A percentile compares a stretch with the other conserved stretches of the same genome.
Evolutionary conservation across 1,139 yeast species (phyloP).

Genomic region (Diutina pseudorugosa): DNA sequence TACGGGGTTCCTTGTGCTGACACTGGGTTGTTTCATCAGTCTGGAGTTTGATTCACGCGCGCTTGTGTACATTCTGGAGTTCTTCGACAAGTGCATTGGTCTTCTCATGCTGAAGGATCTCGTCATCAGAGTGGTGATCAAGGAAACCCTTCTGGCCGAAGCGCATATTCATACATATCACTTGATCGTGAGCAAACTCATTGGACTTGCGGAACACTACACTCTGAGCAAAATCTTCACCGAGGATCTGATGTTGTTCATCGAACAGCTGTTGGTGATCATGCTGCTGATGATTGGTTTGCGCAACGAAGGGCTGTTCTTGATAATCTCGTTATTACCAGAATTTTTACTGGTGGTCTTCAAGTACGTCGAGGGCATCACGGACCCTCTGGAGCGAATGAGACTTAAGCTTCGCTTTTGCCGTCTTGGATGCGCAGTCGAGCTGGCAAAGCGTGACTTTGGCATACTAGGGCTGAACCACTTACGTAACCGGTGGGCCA

Average conservation of each 20-base stretch:
- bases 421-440: constrained; percentile 39
- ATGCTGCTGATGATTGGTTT: constrained; percentile 25
- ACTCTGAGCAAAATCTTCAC: constrained; percentile 15
- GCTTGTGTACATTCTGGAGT: constrained; percentile 20
- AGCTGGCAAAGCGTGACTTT: constrained; percentile 22
- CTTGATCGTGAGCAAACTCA: constrained; percentile 22
- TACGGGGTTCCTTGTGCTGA: constrained; percentile 37
- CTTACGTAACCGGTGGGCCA: constrained; percentile 49
- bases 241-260: constrained; percentile 22
- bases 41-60: constrained; percentile 20
- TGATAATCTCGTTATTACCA: constrained; percentile 23
- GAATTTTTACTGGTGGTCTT: constrained; percentile 21
- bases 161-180: constrained; percentile 33
- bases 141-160: constrained; percentile 34
- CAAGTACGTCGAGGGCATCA: constrained; percentile 17
- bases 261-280: constrained; percentile 29
- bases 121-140: constrained; percentile 33
- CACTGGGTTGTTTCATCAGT: constrained; percentile 27
- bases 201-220: constrained; percentile 15
- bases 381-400: constrained; percentile 20
- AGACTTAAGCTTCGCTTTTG: constrained; percentile 50
- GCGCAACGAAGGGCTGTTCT: constrained; percentile 26
- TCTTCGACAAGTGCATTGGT: constrained; percentile 38
- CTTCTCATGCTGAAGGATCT: constrained; percentile 39
- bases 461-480: constrained; percentile 45